Evolutionary conservation across 2,329 filamentous ascomycete genomes (phyloP).

Genomic region (Cryoendolithus antarcticus): DNA sequence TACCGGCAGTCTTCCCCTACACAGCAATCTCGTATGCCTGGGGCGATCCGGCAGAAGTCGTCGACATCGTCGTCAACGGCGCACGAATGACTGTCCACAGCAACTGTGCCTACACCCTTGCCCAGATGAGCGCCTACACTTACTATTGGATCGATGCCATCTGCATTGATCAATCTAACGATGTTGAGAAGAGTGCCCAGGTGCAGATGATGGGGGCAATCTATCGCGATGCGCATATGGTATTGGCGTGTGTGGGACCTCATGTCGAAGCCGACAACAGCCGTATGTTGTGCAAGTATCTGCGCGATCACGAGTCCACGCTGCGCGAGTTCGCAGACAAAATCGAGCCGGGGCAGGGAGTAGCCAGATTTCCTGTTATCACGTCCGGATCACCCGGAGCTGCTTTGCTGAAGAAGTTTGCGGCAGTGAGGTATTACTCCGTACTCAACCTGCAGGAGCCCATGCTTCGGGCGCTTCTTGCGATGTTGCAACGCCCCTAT

Average conservation of each 20-base stretch:
- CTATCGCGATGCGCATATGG: slow-evolving; percentile 3
- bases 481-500: background rate
- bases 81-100: slow-evolving; percentile 1
- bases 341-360: no score
- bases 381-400: no score
- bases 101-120: slow-evolving; percentile 1
- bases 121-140: background rate
- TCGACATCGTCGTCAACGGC: slow-evolving; percentile 4
- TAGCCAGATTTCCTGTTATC: no score
- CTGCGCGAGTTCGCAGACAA: no score
- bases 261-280: no score
- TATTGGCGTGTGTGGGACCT: background rate
- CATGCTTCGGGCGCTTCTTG: no score
- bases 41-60: background rate
- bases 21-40: slow-evolving; percentile 9
- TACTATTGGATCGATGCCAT: slow-evolving; percentile 9
- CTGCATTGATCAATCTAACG: slow-evolving; percentile 9
- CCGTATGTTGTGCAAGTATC: no score
- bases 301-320: no score
- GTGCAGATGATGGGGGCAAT: slow-evolving; percentile 7
- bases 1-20: background rate
- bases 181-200: slow-evolving; percentile 6
- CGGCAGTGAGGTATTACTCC: no score
- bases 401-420: no score
- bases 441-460: no score